Evolutionary conservation across 83 land plant species (phyloP).

Genomic region (Picea abies): DNA sequence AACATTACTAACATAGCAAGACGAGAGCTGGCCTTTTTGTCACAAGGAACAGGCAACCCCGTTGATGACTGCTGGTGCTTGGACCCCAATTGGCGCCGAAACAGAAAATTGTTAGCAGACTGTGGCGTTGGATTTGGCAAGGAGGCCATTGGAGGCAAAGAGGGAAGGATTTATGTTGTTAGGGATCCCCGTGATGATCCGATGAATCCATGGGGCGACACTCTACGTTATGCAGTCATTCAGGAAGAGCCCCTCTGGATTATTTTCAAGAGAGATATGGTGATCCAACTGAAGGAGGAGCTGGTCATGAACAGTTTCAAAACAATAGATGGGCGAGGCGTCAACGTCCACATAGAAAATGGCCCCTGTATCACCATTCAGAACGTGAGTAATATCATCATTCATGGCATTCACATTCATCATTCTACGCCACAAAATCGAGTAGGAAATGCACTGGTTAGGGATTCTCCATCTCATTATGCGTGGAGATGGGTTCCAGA

Average conservation of each 20-base stretch:
- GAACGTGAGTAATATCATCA: conserved; percentile 43
- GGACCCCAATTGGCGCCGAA: background rate
- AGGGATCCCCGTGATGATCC: conserved; percentile 1
- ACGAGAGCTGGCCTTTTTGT: no score
- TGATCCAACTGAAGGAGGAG: conserved; percentile 6
- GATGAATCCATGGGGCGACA: background rate
- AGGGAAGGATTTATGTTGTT: conserved; percentile 2
- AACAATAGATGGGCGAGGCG: background rate
- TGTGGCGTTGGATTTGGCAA: conserved; percentile 6
- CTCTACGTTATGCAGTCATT: conserved; percentile 7
- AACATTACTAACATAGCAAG: no score
- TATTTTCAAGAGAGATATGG: conserved; percentile 1
- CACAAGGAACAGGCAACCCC: background rate
- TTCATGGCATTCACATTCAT: conserved; percentile 48
- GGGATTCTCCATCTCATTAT: conserved; percentile 31
- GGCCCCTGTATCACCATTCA: no score
- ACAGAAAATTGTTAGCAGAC: background rate
- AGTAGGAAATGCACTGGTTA: conserved; percentile 22
- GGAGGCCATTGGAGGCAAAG: conserved; percentile 1
- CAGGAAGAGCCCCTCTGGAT: conserved; percentile 7
- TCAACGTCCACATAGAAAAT: no score
- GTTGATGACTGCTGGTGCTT: background rate
- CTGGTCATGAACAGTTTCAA: conserved; percentile 5
- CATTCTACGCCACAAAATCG: conserved; percentile 34
- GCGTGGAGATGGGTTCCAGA: conserved; percentile 37